A percentile compares a stretch with the other conserved stretches of the same genome.
phyloP scores from a whole-genome alignment of 1,284 basidiomycete species.

The Apiotrichum sp. region DNA sequence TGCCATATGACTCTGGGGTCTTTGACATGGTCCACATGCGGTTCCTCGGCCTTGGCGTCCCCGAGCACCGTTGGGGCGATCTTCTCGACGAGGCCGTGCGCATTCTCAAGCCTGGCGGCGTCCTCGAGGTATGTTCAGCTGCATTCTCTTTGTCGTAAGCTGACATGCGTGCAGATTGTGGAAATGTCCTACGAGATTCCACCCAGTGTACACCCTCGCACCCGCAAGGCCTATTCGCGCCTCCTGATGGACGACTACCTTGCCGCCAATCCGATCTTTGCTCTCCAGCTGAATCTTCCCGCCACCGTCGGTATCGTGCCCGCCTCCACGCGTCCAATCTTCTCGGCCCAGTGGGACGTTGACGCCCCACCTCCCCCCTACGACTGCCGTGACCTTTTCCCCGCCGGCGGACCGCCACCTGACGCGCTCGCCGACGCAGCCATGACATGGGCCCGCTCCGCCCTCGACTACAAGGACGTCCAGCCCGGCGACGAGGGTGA shows the following conservation, averaged over 20 bases:
- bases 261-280: conserved; percentile 28
- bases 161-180: conserved; percentile 28
- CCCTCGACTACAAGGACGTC: conserved; percentile 31
- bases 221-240: conserved; percentile 31
- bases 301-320: conserved; percentile 10
- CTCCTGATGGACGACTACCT: conserved; percentile 33
- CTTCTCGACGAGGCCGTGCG: conserved; percentile 42
- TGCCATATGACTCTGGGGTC: conserved; percentile 42
- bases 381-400: neutral
- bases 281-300: conserved; percentile 32
- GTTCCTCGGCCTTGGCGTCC: conserved; percentile 42
- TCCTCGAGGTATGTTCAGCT: conserved; percentile 34
- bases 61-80: conserved; percentile 38
- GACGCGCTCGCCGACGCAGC: conserved; percentile 28
- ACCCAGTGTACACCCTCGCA: conserved; percentile 15
- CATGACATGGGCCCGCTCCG: conserved; percentile 27
- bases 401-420: conserved; percentile 5
- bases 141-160: neutral
- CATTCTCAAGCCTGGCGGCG: conserved; percentile 40
- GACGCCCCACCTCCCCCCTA: neutral
- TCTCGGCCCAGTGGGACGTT: conserved; percentile 3
- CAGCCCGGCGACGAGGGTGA: conserved; percentile 10
- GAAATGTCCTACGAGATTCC: conserved; percentile 40
- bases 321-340: conserved; percentile 4
- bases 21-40: conserved; percentile 47